Percentiles rank a stretch among this genome's conserved stretches.
Conservation (phyloP, 2,329 filamentous ascomycete species). For the Exophiala sp. region DNA sequence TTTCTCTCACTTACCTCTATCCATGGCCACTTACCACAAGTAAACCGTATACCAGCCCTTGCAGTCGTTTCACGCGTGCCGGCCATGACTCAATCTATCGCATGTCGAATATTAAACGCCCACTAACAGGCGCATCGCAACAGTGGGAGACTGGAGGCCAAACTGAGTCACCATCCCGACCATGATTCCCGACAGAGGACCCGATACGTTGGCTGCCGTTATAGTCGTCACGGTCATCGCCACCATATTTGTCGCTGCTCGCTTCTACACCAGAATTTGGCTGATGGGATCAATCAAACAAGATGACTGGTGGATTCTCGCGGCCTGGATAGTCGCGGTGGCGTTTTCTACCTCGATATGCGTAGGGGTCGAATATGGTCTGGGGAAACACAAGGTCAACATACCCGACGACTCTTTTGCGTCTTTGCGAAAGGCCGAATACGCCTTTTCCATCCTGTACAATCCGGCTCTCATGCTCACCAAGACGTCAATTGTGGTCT, state of each 20-base stretch:
- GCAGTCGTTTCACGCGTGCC: too few relatives aligned
- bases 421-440: slow-evolving; percentile 49
- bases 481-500: slow-evolving; percentile 88
- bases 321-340: slow-evolving; percentile 66
- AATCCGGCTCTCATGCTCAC: slow-evolving; percentile 44
- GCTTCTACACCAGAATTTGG: slow-evolving; percentile 67
- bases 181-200: slow-evolving; percentile 32
- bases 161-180: neutral
- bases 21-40: too few relatives aligned
- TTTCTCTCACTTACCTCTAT: too few relatives aligned
- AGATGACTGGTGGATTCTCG: slow-evolving; percentile 78
- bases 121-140: too few relatives aligned
- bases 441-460: slow-evolving; percentile 61
- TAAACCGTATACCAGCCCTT: too few relatives aligned
- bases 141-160: too few relatives aligned
- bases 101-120: too few relatives aligned
- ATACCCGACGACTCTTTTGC: slow-evolving; percentile 33
- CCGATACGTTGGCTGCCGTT: slow-evolving; percentile 41
- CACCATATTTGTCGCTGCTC: slow-evolving; percentile 69
- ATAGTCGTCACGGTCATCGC: slow-evolving; percentile 58
- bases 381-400: slow-evolving; percentile 42
- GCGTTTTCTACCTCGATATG: slow-evolving; percentile 47
- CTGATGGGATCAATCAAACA: slow-evolving; percentile 69
- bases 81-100: too few relatives aligned
- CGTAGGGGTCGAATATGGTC: slow-evolving; percentile 41